These are phyloP conservation scores for Aureobasidium sp. DNA, from an alignment of 2,329 filamentous ascomycete species.

Conservation along the genomic window DNA sequence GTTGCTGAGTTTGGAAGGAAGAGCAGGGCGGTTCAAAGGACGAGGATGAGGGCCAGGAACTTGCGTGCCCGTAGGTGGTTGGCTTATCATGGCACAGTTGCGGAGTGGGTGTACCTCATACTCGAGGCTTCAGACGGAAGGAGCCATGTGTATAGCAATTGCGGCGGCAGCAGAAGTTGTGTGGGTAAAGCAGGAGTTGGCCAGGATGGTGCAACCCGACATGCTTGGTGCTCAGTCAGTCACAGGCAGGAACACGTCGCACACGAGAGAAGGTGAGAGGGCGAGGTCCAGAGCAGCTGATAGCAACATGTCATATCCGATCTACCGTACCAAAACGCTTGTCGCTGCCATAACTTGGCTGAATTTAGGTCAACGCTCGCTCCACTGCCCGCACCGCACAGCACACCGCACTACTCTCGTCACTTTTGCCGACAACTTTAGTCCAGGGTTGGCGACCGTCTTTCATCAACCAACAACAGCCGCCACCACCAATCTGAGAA, in stretches of 20 bases:
- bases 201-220: constrained; percentile 2
- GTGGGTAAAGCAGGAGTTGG: background rate
- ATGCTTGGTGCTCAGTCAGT: background rate
- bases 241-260: constrained; percentile 2
- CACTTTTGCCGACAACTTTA: background rate
- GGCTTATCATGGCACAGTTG: constrained; percentile 18
- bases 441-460: background rate
- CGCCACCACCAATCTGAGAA: background rate
- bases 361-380: background rate
- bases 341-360: background rate
- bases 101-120: constrained; percentile 1
- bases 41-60: constrained; percentile 16
- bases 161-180: background rate
- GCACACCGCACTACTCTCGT: background rate
- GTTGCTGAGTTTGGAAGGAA: constrained; percentile 28
- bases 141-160: background rate
- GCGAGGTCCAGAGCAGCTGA: constrained; percentile 8
- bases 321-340: background rate
- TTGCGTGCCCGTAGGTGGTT: constrained; percentile 17
- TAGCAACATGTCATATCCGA: constrained; percentile 8
- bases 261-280: background rate
- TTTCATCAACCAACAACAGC: background rate
- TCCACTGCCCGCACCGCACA: background rate
- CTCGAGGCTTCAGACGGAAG: background rate
- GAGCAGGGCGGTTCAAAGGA: constrained; percentile 19